Evolutionary conservation across 805 yeast species (phyloP).

Genomic region (Yarrowia porcina): DNA sequence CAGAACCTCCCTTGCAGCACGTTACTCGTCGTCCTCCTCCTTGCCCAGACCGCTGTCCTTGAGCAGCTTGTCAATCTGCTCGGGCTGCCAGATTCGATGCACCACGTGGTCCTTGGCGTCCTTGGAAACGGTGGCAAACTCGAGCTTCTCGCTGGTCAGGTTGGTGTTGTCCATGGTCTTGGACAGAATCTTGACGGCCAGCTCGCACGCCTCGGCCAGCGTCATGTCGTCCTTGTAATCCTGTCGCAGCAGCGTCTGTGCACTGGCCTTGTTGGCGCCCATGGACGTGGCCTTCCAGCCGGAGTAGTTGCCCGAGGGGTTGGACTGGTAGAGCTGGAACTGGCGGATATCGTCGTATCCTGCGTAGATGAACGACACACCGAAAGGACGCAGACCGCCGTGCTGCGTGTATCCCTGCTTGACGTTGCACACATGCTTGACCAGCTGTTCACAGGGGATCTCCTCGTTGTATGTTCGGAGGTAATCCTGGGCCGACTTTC

Average conservation of each 20-base stretch:
- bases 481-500: conserved; percentile 79
- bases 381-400: conserved; percentile 98
- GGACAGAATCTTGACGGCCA: conserved; percentile 86
- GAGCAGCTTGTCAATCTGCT: conserved; percentile 70
- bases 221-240: conserved; percentile 83
- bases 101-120: conserved; percentile 49
- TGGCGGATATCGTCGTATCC: conserved; percentile 89
- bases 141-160: conserved; percentile 83
- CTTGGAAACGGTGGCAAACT: conserved; percentile 75
- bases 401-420: conserved; percentile 98
- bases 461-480: conserved; percentile 85
- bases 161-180: conserved; percentile 91
- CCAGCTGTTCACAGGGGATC: conserved; percentile 88
- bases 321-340: conserved; percentile 89
- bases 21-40: conserved; percentile 51
- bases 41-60: conserved; percentile 68
- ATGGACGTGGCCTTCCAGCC: conserved; percentile 98
- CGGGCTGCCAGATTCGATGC: conserved; percentile 75
- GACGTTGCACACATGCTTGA: conserved; percentile 82
- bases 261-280: conserved; percentile 95
- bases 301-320: conserved; percentile 95
- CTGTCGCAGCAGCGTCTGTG: conserved; percentile 91
- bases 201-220: conserved; percentile 65
- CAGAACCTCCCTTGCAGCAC: too few species aligned
- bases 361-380: conserved; percentile 93